These are phyloP conservation scores for Caryopteris hybrid DNA, from an alignment of 305 asterid genomes.

Conservation along the genomic window DNA sequence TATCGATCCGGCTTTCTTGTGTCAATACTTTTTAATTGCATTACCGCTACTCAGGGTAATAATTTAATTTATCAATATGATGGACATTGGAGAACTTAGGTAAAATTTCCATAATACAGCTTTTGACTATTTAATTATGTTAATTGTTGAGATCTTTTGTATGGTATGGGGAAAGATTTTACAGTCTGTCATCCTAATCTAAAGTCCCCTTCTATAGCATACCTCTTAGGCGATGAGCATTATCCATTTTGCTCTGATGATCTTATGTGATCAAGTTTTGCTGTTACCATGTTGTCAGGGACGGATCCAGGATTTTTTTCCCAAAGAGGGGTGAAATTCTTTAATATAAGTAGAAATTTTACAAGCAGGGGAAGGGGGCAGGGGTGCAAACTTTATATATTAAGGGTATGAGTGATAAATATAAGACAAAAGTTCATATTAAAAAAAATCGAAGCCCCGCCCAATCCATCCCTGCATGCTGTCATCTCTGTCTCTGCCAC, in stretches of 20 bases:
- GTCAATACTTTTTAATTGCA: background rate
- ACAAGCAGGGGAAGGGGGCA: too few relatives aligned
- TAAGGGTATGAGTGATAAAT: too few relatives aligned
- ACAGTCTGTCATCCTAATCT: background rate
- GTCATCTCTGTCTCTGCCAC: background rate
- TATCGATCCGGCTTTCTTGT: background rate
- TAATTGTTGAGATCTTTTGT: background rate
- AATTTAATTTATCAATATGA: background rate
- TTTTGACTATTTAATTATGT: constrained; percentile 7
- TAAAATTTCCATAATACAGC: background rate
- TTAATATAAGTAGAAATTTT: too few relatives aligned
- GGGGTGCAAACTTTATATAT: too few relatives aligned
- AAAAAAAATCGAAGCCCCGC: too few relatives aligned
- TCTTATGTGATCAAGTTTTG: background rate
- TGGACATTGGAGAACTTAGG: background rate
- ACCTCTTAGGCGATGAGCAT: background rate
- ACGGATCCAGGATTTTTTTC: too few relatives aligned
- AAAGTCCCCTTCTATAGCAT: background rate
- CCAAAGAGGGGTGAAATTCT: too few relatives aligned
- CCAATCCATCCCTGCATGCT: background rate
- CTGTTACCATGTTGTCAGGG: background rate
- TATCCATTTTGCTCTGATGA: background rate
- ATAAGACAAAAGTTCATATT: too few relatives aligned
- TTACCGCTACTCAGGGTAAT: background rate
- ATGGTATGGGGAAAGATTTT: background rate